Evolutionary conservation across 2,329 filamentous ascomycete species (phyloP).

Genomic region (Aurifilum marmelostoma): DNA sequence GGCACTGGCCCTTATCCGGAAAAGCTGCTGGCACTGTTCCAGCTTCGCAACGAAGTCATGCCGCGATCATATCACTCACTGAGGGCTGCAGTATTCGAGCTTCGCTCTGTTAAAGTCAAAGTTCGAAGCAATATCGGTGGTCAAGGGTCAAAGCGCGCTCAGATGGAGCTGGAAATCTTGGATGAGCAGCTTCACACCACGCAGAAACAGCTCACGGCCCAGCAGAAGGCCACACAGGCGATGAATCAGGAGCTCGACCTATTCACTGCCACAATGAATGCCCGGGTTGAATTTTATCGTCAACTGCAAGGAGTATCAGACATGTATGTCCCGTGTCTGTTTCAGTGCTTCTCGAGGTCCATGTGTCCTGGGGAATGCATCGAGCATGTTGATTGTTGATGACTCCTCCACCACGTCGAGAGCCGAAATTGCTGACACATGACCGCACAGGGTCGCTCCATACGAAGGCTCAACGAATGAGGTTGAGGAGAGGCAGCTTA

Average conservation of each 20-base stretch:
- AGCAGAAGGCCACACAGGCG: constrained; percentile 51
- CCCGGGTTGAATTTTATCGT: constrained; percentile 84
- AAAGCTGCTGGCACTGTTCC: constrained; percentile 56
- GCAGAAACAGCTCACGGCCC: constrained; percentile 55
- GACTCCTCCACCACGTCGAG: background rate
- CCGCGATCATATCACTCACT: constrained; percentile 59
- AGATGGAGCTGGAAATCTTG: constrained; percentile 67
- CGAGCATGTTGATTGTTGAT: background rate
- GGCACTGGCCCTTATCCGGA: constrained; percentile 74
- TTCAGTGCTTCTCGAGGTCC: background rate
- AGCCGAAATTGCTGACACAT: background rate
- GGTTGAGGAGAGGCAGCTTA: constrained; percentile 45
- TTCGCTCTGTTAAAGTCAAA: constrained; percentile 65
- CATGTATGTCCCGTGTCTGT: background rate
- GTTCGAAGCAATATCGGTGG: constrained; percentile 60
- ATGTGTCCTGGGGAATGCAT: background rate
- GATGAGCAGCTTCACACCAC: constrained; percentile 64
- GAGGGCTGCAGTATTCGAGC: constrained; percentile 68
- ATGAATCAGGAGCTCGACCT: constrained; percentile 74
- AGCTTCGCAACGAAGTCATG: constrained; percentile 50
- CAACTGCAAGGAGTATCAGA: constrained; percentile 93
- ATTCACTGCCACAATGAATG: constrained; percentile 81
- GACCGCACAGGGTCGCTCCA: constrained; percentile 72
- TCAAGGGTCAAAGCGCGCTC: constrained; percentile 57
- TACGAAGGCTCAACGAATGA: constrained; percentile 68